Percentiles rank a stretch among this genome's conserved stretches.
Evolutionary conservation across 208 protist species (phyloP).

Genomic region (Crithidia sp.): DNA sequence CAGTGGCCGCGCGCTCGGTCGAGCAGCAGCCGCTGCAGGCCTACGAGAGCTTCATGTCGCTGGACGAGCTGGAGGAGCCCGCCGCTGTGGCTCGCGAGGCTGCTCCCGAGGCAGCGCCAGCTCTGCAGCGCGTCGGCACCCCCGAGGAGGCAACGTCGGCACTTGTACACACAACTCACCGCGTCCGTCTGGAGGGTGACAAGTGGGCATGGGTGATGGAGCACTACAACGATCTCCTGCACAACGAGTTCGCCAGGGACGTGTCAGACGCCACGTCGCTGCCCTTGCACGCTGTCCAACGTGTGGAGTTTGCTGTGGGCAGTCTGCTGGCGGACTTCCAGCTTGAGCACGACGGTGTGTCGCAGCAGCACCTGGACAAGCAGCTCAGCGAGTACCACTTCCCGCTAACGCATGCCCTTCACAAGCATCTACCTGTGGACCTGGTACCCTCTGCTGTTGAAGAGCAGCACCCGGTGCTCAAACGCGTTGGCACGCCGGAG

Average conservation of each 20-base stretch:
- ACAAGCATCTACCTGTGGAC: slow-evolving; percentile 2
- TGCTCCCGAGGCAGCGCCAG: too few species aligned
- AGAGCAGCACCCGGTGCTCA: too few species aligned
- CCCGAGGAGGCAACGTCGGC: background rate
- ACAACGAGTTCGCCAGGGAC: slow-evolving; percentile 44
- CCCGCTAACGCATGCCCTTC: slow-evolving; percentile 24
- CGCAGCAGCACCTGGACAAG: slow-evolving; percentile 28
- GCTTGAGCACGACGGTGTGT: slow-evolving; percentile 20
- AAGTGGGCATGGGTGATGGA: slow-evolving; percentile 41
- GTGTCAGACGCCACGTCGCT: slow-evolving; percentile 35
- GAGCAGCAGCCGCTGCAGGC: background rate
- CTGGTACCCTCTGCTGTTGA: background rate
- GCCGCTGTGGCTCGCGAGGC: background rate
- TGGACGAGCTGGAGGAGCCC: too few species aligned
- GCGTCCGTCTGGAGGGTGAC: slow-evolving; percentile 48
- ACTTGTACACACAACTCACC: slow-evolving; percentile 38
- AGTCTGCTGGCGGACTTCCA: slow-evolving; percentile 37
- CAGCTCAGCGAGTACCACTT: slow-evolving; percentile 21
- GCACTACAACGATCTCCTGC: slow-evolving; percentile 28
- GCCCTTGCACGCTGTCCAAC: slow-evolving; percentile 7
- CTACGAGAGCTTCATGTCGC: slow-evolving; percentile 4
- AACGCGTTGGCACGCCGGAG: background rate
- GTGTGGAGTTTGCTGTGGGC: slow-evolving; percentile 23
- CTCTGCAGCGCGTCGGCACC: slow-evolving; percentile 1
- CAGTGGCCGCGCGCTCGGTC: too few species aligned